A percentile compares a stretch with the other conserved stretches of the same genome.
Conservation (phyloP, 495 filamentous ascomycete genomes). For the Xylaria castorea region DNA sequence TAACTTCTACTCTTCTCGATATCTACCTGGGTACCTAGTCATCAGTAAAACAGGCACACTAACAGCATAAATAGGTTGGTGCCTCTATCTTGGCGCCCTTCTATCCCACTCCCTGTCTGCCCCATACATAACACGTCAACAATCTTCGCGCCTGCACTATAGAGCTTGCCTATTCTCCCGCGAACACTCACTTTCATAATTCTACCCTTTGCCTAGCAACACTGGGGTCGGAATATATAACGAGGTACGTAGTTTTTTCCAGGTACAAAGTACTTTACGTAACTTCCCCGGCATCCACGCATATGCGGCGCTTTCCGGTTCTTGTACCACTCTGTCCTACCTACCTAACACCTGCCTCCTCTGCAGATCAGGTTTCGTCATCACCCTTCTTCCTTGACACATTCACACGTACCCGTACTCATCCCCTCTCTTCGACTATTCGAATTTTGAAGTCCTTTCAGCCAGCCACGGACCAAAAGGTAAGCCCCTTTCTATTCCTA, state of each 20-base stretch:
- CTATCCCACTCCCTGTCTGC: background rate
- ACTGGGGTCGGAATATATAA: background rate
- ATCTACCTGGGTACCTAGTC: background rate
- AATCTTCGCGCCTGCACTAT: background rate
- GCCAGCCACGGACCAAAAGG: background rate
- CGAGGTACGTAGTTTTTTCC: background rate
- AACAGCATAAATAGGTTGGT: background rate
- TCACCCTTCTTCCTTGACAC: background rate
- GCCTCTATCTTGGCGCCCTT: background rate
- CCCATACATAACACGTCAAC: background rate
- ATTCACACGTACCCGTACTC: background rate
- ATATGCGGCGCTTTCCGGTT: background rate
- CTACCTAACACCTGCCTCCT: background rate
- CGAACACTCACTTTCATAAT: background rate
- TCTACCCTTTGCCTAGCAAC: background rate
- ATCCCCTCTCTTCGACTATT: background rate
- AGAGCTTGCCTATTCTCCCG: background rate
- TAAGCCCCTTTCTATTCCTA: background rate
- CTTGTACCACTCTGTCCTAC: background rate
- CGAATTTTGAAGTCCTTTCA: background rate
- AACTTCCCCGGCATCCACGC: background rate
- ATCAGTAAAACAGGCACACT: background rate
- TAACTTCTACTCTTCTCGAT: background rate
- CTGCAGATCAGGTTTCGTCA: background rate
- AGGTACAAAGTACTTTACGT: background rate